These are phyloP conservation scores for Croton laevigatus DNA, from an alignment of 441 rosid species.

Conservation along the genomic window DNA sequence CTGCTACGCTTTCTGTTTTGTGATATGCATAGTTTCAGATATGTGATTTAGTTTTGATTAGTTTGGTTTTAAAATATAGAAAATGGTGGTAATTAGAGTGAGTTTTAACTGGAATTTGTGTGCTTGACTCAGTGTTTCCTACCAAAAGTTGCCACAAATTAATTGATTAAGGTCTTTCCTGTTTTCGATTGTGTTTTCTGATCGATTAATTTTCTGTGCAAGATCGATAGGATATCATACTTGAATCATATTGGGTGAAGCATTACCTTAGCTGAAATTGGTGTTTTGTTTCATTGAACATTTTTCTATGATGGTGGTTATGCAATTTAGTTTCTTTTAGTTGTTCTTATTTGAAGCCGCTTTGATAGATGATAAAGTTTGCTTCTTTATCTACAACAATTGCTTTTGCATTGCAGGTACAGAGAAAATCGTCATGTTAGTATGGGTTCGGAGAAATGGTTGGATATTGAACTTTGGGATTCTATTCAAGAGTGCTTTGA, in stretches of 20 bases:
- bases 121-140: not conserved
- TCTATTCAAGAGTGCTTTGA: slow-evolving; percentile 64
- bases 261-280: not conserved
- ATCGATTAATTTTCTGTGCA: not conserved
- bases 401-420: slow-evolving; percentile 49
- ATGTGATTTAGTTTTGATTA: not conserved
- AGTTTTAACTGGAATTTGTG: not conserved
- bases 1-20: not conserved
- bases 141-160: too few relatives aligned
- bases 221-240: not conserved
- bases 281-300: not conserved
- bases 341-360: not conserved
- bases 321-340: not conserved
- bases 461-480: slow-evolving; percentile 95
- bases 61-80: not conserved
- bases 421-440: slow-evolving; percentile 89
- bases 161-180: too few relatives aligned
- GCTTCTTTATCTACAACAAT: slow-evolving; percentile 2
- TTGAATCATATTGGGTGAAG: not conserved
- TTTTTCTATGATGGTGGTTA: not conserved
- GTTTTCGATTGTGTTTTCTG: not conserved
- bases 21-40: not conserved
- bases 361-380: not conserved
- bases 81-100: not conserved
- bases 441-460: slow-evolving; percentile 99